phyloP scores from a whole-genome alignment of 164 flowering plant species.

The Piper longum region DNA sequence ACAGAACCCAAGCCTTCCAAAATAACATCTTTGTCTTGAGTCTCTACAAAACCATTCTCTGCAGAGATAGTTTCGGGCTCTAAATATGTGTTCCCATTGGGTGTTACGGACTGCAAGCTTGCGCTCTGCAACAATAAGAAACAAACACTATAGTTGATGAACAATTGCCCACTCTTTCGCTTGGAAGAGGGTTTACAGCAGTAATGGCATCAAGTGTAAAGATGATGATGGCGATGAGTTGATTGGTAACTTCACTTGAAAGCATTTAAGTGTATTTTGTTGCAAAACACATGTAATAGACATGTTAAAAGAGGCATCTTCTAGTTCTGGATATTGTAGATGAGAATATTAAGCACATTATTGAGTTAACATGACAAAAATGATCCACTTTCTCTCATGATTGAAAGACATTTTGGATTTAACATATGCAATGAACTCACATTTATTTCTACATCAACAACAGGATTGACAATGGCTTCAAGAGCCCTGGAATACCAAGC shows the following conservation, averaged over 20 bases:
- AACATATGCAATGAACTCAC: slow-evolving; percentile 38
- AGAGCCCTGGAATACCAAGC: slow-evolving; percentile 96
- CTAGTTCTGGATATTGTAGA: neutral
- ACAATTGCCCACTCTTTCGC: neutral
- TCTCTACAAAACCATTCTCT: slow-evolving; percentile 62
- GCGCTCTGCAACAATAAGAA: slow-evolving; percentile 29
- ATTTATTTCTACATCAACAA: slow-evolving; percentile 66
- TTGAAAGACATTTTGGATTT: neutral
- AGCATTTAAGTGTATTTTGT: too few species aligned
- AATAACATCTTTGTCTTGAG: slow-evolving; percentile 84
- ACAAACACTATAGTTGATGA: neutral
- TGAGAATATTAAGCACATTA: neutral
- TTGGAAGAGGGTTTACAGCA: neutral
- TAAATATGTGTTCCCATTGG: slow-evolving; percentile 51
- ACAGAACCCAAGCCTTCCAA: slow-evolving; percentile 59
- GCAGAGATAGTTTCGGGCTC: slow-evolving; percentile 55
- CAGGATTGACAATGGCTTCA: slow-evolving; percentile 52
- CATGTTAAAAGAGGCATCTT: neutral
- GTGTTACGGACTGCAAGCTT: slow-evolving; percentile 26
- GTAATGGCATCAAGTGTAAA: too few species aligned
- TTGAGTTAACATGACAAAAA: neutral
- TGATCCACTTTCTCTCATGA: neutral
- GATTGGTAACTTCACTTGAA: too few species aligned
- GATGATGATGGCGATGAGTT: too few species aligned
- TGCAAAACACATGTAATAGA: too few species aligned